phyloP scores from a whole-genome alignment of 345 rosid species.

The Fremontodendron californicum region DNA sequence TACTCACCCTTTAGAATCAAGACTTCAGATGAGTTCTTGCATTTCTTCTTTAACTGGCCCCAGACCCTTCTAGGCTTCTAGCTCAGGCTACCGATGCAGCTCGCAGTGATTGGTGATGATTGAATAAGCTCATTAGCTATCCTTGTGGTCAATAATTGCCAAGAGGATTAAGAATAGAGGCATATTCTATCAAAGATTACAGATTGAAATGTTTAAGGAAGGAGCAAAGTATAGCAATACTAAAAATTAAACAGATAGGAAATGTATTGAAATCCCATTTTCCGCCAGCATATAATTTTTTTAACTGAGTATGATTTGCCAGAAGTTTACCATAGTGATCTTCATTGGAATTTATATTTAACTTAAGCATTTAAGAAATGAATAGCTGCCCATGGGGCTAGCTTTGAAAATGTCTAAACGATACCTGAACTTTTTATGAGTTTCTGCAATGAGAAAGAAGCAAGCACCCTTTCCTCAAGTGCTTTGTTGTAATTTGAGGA shows the following conservation, averaged over 20 bases:
- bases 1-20: background rate
- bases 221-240: background rate
- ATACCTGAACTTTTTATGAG: slow-evolving; percentile 39
- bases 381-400: background rate
- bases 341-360: background rate
- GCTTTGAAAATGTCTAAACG: slow-evolving; percentile 9
- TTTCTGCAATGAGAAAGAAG: slow-evolving; percentile 25
- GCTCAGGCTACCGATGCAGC: background rate
- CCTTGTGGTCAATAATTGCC: slow-evolving; percentile 27
- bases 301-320: background rate
- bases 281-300: background rate
- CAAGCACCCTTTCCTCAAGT: slow-evolving; percentile 25
- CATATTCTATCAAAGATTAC: slow-evolving; percentile 25
- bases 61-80: background rate
- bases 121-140: slow-evolving; percentile 18
- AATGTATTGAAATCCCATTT: background rate
- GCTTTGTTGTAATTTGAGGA: slow-evolving; percentile 23
- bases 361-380: too few relatives aligned
- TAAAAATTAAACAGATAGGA: background rate
- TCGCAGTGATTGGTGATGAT: background rate
- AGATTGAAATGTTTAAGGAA: background rate
- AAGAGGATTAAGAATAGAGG: slow-evolving; percentile 27
- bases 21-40: background rate
- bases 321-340: background rate
- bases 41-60: background rate